Conservation (phyloP, 2,329 filamentous ascomycete species). For the Venturiaceae sp. region DNA sequence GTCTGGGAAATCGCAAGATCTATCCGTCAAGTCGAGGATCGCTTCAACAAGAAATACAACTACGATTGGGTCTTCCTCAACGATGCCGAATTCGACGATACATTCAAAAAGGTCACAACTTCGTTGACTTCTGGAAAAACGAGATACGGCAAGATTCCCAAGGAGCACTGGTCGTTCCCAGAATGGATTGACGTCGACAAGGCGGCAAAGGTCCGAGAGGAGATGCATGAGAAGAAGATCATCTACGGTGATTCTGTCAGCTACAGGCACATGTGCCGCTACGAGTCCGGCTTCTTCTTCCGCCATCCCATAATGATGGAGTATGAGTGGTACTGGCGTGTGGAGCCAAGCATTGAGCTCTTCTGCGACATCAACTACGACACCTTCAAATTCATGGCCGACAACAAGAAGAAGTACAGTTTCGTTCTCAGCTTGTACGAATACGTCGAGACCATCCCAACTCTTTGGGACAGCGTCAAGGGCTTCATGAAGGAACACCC, state of each 20-base stretch:
- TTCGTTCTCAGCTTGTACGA: constrained; percentile 94
- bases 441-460: constrained; percentile 92
- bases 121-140: constrained; percentile 89
- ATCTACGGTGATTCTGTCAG: constrained; percentile 97
- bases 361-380: constrained; percentile 95
- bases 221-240: constrained; percentile 90
- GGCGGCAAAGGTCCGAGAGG: constrained; percentile 79
- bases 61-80: constrained; percentile 99
- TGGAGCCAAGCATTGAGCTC: constrained; percentile 93
- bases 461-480: constrained; percentile 90
- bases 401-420: constrained; percentile 96
- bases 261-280: constrained; percentile 99
- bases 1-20: constrained; percentile 95
- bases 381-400: constrained; percentile 92
- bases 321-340: constrained; percentile 99
- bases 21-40: constrained; percentile 93
- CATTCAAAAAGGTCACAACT: constrained; percentile 85
- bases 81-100: constrained; percentile 85
- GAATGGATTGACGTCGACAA: constrained; percentile 92
- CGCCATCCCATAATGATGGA: constrained; percentile 86
- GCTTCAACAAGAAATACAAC: constrained; percentile 93
- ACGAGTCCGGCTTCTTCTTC: constrained; percentile 99
- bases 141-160: constrained; percentile 78
- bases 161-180: constrained; percentile 96
- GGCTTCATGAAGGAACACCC: constrained; percentile 88